Evolutionary conservation across 192 early-diverging fungal species (phyloP), one percentile per base, ranked within the genome.

Genomic region (Thamnidium elegans): DNA sequence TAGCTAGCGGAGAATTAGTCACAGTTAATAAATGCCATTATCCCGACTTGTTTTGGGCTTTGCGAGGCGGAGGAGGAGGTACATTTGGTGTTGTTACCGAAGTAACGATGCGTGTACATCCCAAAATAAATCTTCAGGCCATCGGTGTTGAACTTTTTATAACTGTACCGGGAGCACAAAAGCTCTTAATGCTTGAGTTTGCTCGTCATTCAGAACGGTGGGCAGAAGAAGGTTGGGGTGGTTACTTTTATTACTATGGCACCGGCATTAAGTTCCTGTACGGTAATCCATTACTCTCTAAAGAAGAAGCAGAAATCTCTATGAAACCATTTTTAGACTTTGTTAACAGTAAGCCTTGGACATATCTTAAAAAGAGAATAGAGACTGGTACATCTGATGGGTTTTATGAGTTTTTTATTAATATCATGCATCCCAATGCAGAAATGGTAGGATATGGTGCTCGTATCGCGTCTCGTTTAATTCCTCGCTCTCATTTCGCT

Each of bases 41-140:
- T 61, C 20, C 60, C 5, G 87, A 89, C 67, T 62, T 90, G 15
- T 89, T 85, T 55, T 89, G 73, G 70, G 84, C 86, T 0, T 52
- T 87, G 3, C 69, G 84, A 43, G 87, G 86, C n/a, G 88, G 80
- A 10, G 86, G 86, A 6, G 79, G 77, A 44, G 72, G 75, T n/a
- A 76, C 61, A 15, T 82, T 55, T 66, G 80, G 71, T 42, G 69
- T 84, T 8, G 76, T 82, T 17, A 76, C 77, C 11, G 52, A 72
- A 10, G 73, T 79, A 32, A 72, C 63, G 7, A 54, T 83, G 20
- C 54, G 47, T 10, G 48, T 56, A 6, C 36, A 48, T 23, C 65
- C 65, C 19, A 30, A 19, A 44, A 17, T 53, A 11, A 21, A 14
- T 8, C 1, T 65, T 1, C 50, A 53, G 9, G 20, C 50, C 2